Conservation (phyloP, 2,329 filamentous ascomycete genomes). For the Colletotrichum filicis region DNA sequence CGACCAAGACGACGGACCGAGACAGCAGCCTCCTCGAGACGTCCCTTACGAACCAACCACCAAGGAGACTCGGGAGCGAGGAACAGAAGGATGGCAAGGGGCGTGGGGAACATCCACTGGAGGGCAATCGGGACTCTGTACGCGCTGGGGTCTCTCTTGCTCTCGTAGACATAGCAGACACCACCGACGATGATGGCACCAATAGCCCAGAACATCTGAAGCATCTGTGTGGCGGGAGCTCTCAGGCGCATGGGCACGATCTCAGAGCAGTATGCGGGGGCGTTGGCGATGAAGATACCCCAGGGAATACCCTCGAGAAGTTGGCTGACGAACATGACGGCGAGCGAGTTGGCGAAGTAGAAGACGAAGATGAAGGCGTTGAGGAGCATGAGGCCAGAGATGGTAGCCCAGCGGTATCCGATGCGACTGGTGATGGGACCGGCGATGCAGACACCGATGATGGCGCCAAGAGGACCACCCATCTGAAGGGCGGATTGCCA, state of each 20-base stretch:
- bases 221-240: conserved; percentile 68
- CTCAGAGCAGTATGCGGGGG: conserved; percentile 71
- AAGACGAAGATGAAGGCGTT: conserved; percentile 68
- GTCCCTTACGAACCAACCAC: conserved; percentile 66
- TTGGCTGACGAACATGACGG: conserved; percentile 63
- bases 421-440: conserved; percentile 69
- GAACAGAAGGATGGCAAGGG: conserved; percentile 60
- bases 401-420: conserved; percentile 69
- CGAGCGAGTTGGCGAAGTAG: conserved; percentile 56
- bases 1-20: conserved; percentile 59
- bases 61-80: conserved; percentile 64
- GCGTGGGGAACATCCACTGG: conserved; percentile 69
- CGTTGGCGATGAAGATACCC: conserved; percentile 75
- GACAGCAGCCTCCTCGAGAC: conserved; percentile 54
- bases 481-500: conserved; percentile 70
- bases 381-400: conserved; percentile 64
- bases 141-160: conserved; percentile 36
- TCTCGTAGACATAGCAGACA: conserved; percentile 65
- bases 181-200: conserved; percentile 69
- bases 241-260: conserved; percentile 69
- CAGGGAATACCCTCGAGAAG: conserved; percentile 71
- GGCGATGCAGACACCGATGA: conserved; percentile 68
- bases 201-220: conserved; percentile 76
- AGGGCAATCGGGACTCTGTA: conserved; percentile 63
- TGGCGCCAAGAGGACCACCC: conserved; percentile 66